A percentile compares a stretch with the other conserved stretches of the same genome.
Conservation (phyloP, 2,329 filamentous ascomycete genomes). For the Neopestalotiopsis sp. region DNA sequence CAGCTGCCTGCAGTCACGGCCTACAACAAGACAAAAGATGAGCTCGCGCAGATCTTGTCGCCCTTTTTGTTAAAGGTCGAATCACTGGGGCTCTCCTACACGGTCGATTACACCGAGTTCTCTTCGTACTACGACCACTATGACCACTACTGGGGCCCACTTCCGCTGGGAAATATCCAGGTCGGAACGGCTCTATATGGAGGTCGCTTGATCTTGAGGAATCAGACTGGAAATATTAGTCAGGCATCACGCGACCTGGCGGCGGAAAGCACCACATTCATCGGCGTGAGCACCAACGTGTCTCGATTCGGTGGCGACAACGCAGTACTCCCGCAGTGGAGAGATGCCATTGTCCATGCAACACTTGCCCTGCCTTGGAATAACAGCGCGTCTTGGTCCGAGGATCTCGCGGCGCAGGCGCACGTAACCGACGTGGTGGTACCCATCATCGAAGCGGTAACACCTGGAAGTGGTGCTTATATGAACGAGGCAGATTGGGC, state of each 20-base stretch:
- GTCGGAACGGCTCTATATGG: constrained; percentile 33
- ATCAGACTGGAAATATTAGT: constrained; percentile 17
- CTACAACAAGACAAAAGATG: constrained; percentile 30
- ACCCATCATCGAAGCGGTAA: constrained; percentile 30
- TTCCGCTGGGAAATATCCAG: constrained; percentile 25
- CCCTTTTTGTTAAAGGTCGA: constrained; percentile 32
- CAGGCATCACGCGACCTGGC: constrained; percentile 30
- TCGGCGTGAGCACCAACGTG: constrained; percentile 38
- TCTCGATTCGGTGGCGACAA: constrained; percentile 32
- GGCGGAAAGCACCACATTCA: constrained; percentile 34
- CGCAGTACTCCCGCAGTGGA: constrained; percentile 41
- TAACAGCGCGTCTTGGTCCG: constrained; percentile 25
- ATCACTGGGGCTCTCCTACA: constrained; percentile 28
- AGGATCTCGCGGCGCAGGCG: constrained; percentile 31
- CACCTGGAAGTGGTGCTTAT: constrained; percentile 34
- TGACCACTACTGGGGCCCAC: constrained; percentile 39
- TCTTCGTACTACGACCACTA: constrained; percentile 38
- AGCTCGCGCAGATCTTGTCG: constrained; percentile 31
- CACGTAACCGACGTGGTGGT: constrained; percentile 36
- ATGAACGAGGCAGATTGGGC: constrained; percentile 48
- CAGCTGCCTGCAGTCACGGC: constrained; percentile 30
- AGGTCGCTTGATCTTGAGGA: constrained; percentile 39
- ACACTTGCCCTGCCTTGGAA: constrained; percentile 27
- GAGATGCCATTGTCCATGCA: constrained; percentile 31
- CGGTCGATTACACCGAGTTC: constrained; percentile 32